Base-by-base conservation (phyloP, 495 filamentous ascomycete genomes). In the Trichoderma gamsii region DNA sequence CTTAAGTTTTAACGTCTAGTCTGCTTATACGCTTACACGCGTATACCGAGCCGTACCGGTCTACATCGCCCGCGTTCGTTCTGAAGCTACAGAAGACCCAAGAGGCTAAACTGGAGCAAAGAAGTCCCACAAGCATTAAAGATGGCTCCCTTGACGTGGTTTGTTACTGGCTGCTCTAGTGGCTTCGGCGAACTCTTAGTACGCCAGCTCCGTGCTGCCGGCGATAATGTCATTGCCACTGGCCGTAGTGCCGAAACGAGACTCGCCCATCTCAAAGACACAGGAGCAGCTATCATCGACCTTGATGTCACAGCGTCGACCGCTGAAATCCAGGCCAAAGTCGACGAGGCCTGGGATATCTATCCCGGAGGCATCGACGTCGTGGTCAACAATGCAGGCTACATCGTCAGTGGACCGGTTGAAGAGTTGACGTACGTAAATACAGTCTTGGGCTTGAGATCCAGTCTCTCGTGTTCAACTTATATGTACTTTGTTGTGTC, bases 351-450 rank as follows among this genome's bases (percentile, higher is more conserved):
- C 1, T 49, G 79, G 0, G 43, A 71, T n/a, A 72, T 76, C 35
- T 79, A 79, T 25, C 51, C 51, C 67, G 72, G 71, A 0, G 76
- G 77, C 29, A 81, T 87, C 67, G 83, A 87, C 68, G 80, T 86
- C 8, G 74, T 86, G 11, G 79, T 86, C 56, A 86, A 86, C 75
- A 87, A 86, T 66, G 85, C 85, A 3, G 85, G 85, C 4, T 80
- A 80, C 52, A 75, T 76, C 29, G 70, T 82, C 8, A 71, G 74
- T 18, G 80, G 80, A 7, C 76, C 76, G n/a, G 70, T 82, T 18
- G 84, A 86, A 67, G 76, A 79, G 56, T 68, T 75, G 9, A 79
- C 70, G 77, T 79, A 78, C 71, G 78, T 56, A 9, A 23, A 25
- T 11, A n/a, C 21, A 56, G 4, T n/a, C n/a, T 23, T 21, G 7